A percentile compares a stretch with the other conserved stretches of the same genome.
Conservation (phyloP, 2,329 filamentous ascomycete genomes). For the Xylariaceae sp. region DNA sequence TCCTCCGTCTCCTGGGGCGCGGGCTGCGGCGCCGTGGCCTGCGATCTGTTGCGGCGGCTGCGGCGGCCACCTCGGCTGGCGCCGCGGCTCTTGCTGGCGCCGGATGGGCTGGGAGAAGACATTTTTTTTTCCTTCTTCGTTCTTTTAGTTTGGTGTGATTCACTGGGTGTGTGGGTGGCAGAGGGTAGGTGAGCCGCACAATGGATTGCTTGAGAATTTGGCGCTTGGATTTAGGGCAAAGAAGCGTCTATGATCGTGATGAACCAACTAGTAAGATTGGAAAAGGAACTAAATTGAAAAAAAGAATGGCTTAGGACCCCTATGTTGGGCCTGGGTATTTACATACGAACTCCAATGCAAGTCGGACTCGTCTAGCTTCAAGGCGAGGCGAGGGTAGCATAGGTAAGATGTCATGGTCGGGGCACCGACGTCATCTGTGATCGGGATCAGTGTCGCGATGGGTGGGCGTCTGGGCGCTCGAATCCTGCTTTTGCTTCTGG, state of each 20-base stretch:
- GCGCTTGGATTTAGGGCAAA: too few relatives aligned
- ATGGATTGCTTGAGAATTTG: too few relatives aligned
- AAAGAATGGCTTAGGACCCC: too few relatives aligned
- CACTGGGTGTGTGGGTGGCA: not conserved
- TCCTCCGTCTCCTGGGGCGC: conserved; percentile 16
- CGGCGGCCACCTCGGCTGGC: conserved; percentile 19
- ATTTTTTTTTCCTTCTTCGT: too few relatives aligned
- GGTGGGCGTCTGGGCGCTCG: too few relatives aligned
- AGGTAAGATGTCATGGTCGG: not conserved
- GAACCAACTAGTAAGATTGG: too few relatives aligned
- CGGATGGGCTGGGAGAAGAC: conserved; percentile 22
- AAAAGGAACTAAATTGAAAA: too few relatives aligned
- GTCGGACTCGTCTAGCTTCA: not conserved
- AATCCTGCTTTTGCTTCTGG: too few relatives aligned
- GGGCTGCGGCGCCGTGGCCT: conserved; percentile 20
- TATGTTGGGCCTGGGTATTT: too few relatives aligned
- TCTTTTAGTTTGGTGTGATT: not conserved
- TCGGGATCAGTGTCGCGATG: not conserved
- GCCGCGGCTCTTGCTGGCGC: conserved; percentile 15
- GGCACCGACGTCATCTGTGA: not conserved
- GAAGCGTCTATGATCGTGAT: too few relatives aligned
- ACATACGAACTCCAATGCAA: not conserved
- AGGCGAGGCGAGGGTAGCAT: not conserved
- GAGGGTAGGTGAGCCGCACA: too few relatives aligned
- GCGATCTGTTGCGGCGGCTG: conserved; percentile 21